Conservation (phyloP, 352 stramenopile species). For the Globisporangium iwayamae region DNA sequence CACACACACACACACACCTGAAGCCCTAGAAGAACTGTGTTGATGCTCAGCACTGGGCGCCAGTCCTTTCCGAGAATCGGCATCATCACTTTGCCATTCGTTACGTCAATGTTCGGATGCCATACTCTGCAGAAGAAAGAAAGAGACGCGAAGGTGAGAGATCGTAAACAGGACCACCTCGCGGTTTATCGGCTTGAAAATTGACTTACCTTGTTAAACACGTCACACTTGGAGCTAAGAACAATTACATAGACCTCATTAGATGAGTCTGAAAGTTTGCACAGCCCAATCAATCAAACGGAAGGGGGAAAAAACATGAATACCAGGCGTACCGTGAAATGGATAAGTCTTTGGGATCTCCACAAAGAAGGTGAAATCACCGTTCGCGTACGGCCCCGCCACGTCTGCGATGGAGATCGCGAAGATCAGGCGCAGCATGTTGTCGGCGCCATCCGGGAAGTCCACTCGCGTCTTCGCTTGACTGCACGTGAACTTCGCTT, state of each 20-base stretch:
- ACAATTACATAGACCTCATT: not conserved
- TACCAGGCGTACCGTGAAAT: slow-evolving; percentile 56
- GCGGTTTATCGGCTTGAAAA: not conserved
- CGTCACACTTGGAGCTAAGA: slow-evolving; percentile 61
- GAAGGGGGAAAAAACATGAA: not conserved
- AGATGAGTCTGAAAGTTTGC: not conserved
- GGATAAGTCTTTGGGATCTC: slow-evolving; percentile 87
- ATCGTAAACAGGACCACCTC: not conserved
- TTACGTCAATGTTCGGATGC: slow-evolving; percentile 81
- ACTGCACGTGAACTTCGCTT: slow-evolving; percentile 74
- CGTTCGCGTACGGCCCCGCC: slow-evolving; percentile 73
- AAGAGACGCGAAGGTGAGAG: slow-evolving; percentile 10
- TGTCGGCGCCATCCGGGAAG: slow-evolving; percentile 77
- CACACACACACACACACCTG: slow-evolving; percentile 39
- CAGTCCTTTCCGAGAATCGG: slow-evolving; percentile 81
- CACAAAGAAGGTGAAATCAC: slow-evolving; percentile 84
- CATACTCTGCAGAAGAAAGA: slow-evolving; percentile 48
- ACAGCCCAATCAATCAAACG: not conserved
- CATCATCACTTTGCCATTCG: slow-evolving; percentile 83
- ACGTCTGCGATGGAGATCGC: slow-evolving; percentile 74
- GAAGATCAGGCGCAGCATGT: slow-evolving; percentile 81
- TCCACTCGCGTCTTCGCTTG: slow-evolving; percentile 80
- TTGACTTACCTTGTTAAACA: slow-evolving; percentile 58
- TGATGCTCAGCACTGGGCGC: slow-evolving; percentile 83
- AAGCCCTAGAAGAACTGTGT: slow-evolving; percentile 77